These are phyloP conservation scores for Fusarium lateritium DNA, from an alignment of 2,329 filamentous ascomycete species.

Conservation along the genomic window DNA sequence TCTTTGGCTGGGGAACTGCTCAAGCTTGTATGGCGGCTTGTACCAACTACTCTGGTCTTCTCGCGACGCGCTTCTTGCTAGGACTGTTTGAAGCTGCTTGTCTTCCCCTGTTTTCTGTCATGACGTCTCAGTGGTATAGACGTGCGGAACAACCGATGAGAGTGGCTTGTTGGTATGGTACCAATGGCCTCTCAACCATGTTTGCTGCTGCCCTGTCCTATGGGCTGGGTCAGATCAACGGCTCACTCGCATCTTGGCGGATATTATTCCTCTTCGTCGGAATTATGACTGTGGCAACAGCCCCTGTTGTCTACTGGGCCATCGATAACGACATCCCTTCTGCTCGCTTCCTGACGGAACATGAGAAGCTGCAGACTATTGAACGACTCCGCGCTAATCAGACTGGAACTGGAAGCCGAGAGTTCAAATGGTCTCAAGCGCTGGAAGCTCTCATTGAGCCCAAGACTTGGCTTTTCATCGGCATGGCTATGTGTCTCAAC, in stretches of 20 bases:
- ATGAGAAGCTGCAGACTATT: constrained; percentile 77
- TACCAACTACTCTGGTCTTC: constrained; percentile 62
- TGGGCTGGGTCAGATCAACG: constrained; percentile 68
- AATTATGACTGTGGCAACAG: constrained; percentile 70
- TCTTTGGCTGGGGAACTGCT: constrained; percentile 62
- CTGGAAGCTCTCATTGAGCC: constrained; percentile 64
- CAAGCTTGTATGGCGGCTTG: constrained; percentile 64
- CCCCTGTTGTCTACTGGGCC: constrained; percentile 71
- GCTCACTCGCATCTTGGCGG: constrained; percentile 55
- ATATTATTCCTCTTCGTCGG: constrained; percentile 74
- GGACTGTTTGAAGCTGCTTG: constrained; percentile 67
- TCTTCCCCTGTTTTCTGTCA: constrained; percentile 62
- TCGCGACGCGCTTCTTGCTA: constrained; percentile 65
- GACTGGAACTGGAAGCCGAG: constrained; percentile 79
- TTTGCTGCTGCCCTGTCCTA: constrained; percentile 70
- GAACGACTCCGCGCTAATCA: constrained; percentile 82
- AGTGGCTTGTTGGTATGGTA: constrained; percentile 77
- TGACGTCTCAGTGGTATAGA: constrained; percentile 65
- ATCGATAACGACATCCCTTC: constrained; percentile 72
- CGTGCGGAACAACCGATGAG: constrained; percentile 72
- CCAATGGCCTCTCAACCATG: constrained; percentile 71
- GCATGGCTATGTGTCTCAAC: constrained; percentile 73
- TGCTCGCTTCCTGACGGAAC: constrained; percentile 71
- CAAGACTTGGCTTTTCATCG: constrained; percentile 72
- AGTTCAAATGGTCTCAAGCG: constrained; percentile 78